Percentiles rank a stretch among this genome's conserved stretches.
phyloP scores from a whole-genome alignment of 1,139 yeast species.

The Pichia sp. region DNA sequence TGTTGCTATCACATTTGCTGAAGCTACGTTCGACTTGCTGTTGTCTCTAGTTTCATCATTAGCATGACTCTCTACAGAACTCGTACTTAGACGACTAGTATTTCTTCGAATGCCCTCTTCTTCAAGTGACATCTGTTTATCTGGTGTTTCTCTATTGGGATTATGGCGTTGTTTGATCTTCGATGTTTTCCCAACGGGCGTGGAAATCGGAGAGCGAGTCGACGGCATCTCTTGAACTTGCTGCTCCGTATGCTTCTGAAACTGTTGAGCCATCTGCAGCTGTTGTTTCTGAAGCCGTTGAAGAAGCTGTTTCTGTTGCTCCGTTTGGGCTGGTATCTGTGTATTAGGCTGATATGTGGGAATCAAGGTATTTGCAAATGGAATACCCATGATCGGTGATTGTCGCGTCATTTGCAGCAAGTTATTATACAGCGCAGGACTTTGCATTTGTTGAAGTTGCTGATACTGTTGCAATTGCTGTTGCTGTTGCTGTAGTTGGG shows the following conservation, averaged over 20 bases:
- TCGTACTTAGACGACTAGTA: too few relatives aligned
- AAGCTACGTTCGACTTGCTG: background rate
- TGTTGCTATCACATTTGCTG: too few relatives aligned
- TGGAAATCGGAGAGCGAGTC: too few relatives aligned
- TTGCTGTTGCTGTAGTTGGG: constrained; percentile 7
- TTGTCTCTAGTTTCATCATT: background rate
- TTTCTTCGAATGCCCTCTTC: background rate
- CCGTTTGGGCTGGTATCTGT: background rate
- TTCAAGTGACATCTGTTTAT: background rate
- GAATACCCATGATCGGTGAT: background rate
- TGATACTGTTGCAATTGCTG: constrained; percentile 5
- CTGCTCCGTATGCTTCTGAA: too few relatives aligned
- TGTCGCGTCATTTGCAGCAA: background rate
- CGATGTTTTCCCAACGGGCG: too few relatives aligned
- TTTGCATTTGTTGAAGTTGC: constrained; percentile 6
- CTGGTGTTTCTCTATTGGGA: background rate
- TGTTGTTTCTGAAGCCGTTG: background rate
- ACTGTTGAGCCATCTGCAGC: background rate
- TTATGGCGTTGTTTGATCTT: too few relatives aligned
- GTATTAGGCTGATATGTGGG: too few relatives aligned
- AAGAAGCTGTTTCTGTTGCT: background rate
- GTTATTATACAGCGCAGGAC: background rate
- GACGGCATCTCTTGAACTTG: too few relatives aligned
- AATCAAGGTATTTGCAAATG: too few relatives aligned
- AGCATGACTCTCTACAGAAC: background rate